A percentile compares a stretch with the other conserved stretches of the same genome.
phyloP scores from a whole-genome alignment of 2,329 filamentous ascomycete species.

The Leptographium lundbergii region DNA sequence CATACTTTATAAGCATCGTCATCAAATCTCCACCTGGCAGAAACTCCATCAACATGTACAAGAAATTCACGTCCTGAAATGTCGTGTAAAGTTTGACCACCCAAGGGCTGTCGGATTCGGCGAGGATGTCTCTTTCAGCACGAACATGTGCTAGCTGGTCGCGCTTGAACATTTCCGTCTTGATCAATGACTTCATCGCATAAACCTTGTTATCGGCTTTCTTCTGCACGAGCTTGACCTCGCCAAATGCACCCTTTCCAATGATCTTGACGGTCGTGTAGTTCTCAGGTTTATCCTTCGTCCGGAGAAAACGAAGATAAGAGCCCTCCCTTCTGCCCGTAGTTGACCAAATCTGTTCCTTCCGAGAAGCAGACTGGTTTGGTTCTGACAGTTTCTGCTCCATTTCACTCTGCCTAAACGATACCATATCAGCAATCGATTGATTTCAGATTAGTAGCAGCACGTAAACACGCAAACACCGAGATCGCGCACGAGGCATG shows the following conservation, averaged over 20 bases:
- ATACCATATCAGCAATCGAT: not conserved
- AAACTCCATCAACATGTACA: conserved; percentile 99
- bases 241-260: conserved; percentile 95
- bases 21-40: conserved; percentile 95
- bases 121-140: conserved; percentile 92
- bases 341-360: conserved; percentile 73
- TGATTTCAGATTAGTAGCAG: not conserved
- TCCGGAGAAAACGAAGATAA: conserved; percentile 87
- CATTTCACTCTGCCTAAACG: conserved; percentile 70
- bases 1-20: conserved; percentile 99
- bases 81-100: conserved; percentile 97
- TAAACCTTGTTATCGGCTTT: conserved; percentile 96
- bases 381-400: conserved; percentile 75
- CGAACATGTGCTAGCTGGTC: conserved; percentile 96
- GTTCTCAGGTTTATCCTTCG: conserved; percentile 85
- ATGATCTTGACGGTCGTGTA: conserved; percentile 97
- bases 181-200: conserved; percentile 94
- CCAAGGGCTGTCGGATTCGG: conserved; percentile 99
- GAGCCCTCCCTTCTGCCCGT: conserved; percentile 81
- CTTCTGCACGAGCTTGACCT: conserved; percentile 94
- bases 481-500: not conserved
- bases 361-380: conserved; percentile 59
- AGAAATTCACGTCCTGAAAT: conserved; percentile 90
- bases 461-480: not conserved
- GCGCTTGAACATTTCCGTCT: conserved; percentile 99